Percentiles rank a stretch among this genome's conserved stretches.
Evolutionary conservation across 2,329 filamentous ascomycete genomes (phyloP).

Genomic region (Colletotrichum godetiae): DNA sequence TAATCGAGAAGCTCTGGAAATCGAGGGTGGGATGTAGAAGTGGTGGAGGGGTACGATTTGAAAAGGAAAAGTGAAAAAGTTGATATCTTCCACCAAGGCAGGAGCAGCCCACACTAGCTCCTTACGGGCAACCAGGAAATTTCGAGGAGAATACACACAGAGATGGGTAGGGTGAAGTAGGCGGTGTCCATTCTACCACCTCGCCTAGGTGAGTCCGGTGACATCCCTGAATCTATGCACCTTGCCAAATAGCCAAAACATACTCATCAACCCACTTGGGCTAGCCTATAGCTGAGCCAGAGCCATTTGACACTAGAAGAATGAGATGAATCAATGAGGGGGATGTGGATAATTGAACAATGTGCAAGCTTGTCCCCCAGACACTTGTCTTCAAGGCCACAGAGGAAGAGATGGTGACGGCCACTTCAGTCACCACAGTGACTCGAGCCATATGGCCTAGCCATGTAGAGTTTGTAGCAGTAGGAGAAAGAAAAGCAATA

Average conservation of each 20-base stretch:
- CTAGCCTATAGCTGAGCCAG: background rate
- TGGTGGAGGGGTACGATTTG: background rate
- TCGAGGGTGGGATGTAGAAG: background rate
- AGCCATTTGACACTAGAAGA: background rate
- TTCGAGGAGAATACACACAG: background rate
- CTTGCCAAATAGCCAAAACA: background rate
- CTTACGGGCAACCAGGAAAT: background rate
- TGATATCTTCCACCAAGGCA: conserved; percentile 5
- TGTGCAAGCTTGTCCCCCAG: background rate
- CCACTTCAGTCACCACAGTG: background rate
- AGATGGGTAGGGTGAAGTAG: background rate
- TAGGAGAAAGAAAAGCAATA: background rate
- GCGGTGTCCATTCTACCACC: background rate
- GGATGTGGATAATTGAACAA: background rate
- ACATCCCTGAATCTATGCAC: background rate
- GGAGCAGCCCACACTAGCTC: background rate
- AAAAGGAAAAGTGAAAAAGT: background rate
- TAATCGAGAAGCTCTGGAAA: background rate
- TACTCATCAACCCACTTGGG: background rate
- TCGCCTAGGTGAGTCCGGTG: background rate
- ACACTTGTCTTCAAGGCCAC: background rate
- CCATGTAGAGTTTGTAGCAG: background rate
- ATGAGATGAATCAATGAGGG: background rate
- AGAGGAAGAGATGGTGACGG: background rate
- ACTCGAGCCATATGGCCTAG: background rate